Conservation (phyloP, 1,284 basidiomycete genomes). For the Mycena citricolor region DNA sequence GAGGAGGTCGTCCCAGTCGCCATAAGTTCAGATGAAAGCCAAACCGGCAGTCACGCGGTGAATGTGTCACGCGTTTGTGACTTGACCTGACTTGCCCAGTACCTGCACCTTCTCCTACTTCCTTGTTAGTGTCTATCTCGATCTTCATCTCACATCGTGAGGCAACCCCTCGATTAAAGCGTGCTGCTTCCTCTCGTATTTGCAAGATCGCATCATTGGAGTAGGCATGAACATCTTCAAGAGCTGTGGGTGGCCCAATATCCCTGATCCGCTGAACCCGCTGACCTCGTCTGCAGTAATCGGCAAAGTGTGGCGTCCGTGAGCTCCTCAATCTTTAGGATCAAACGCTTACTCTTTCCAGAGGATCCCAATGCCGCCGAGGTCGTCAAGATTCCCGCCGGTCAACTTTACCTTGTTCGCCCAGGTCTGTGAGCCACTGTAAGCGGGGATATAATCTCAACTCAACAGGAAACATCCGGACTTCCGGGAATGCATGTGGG, state of each 20-base stretch:
- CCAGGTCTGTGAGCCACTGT: constrained; percentile 37
- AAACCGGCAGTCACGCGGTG: no score
- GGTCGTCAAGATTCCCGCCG: constrained; percentile 91
- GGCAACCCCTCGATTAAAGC: no score
- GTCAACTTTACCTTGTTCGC: constrained; percentile 89
- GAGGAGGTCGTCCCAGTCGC: no score
- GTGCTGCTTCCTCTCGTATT: no score
- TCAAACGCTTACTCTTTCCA: constrained; percentile 34
- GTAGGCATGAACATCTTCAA: constrained; percentile 60
- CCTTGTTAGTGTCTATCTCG: no score
- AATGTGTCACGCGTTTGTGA: no score
- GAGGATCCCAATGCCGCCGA: constrained; percentile 88
- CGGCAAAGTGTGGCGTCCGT: constrained; percentile 92
- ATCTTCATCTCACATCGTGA: no score
- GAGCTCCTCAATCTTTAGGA: constrained; percentile 17
- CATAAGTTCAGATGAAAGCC: no score
- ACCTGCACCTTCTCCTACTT: no score
- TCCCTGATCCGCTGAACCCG: no score
- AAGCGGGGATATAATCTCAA: not conserved
- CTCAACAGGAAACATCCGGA: constrained; percentile 73
- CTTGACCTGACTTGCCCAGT: no score
- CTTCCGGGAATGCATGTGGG: constrained; percentile 97
- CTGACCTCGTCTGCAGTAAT: constrained; percentile 62
- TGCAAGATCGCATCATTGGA: no score
- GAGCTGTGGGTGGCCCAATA: constrained; percentile 66